A percentile compares a stretch with the other conserved stretches of the same genome.
Evolutionary conservation across 176 grass and related monocot species (phyloP).

Genomic region (Juncus inflexus): DNA sequence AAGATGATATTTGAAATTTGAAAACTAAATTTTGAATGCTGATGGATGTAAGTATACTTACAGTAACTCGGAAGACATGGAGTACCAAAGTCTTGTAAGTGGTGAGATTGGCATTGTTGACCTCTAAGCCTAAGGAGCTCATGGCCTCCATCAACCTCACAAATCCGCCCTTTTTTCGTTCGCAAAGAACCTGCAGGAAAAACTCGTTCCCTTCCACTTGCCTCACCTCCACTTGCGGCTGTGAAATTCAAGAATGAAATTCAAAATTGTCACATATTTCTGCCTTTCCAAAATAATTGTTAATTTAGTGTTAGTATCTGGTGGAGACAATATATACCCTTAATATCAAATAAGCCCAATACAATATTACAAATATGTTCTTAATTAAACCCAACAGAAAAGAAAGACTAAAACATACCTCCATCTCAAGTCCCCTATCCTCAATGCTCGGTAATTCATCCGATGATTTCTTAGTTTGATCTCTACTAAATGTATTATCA

Average conservation of each 20-base stretch:
- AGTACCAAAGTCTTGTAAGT: constrained; percentile 61
- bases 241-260: constrained; percentile 2
- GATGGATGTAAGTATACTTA: constrained; percentile 15
- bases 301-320: background rate
- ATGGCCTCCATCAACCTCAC: constrained; percentile 70
- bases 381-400: background rate
- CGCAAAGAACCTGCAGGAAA: constrained; percentile 82
- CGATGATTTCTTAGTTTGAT: constrained; percentile 8
- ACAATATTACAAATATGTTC: background rate
- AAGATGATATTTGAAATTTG: background rate
- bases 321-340: too few relatives aligned
- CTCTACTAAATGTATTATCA: constrained; percentile 25
- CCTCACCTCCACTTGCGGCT: constrained; percentile 90
- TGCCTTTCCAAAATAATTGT: background rate
- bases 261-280: background rate
- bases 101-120: constrained; percentile 76
- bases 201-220: constrained; percentile 72
- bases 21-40: background rate
- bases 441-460: constrained; percentile 23
- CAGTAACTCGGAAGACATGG: constrained; percentile 69
- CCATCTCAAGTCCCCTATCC: constrained; percentile 43
- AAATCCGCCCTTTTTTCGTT: constrained; percentile 54
- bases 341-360: background rate
- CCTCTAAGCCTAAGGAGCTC: constrained; percentile 51
- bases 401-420: constrained; percentile 22